phyloP scores from a whole-genome alignment of 2,329 filamentous ascomycete species.

The Dichotomopilus funicola region DNA sequence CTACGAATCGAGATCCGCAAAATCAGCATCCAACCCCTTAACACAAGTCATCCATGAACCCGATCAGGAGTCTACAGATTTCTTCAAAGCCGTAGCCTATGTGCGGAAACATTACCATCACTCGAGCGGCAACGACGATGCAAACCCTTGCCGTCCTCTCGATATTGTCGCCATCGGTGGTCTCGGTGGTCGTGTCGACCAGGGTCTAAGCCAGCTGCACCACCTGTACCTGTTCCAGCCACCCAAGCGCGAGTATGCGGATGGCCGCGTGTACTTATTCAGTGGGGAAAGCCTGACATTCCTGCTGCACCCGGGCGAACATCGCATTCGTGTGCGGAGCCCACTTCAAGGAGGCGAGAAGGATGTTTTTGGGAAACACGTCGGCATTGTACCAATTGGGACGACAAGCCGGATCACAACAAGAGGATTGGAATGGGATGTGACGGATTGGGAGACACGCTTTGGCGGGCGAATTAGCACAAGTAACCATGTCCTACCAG shows the following conservation, averaged over 20 bases:
- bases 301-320: constrained; percentile 62
- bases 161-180: constrained; percentile 80
- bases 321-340: constrained; percentile 57
- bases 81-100: constrained; percentile 70
- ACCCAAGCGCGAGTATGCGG: constrained; percentile 37
- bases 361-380: constrained; percentile 63
- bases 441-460: constrained; percentile 69
- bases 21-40: constrained; percentile 11
- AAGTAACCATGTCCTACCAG: constrained; percentile 66
- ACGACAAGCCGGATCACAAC: constrained; percentile 75
- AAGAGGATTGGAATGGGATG: constrained; percentile 83
- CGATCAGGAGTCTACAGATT: constrained; percentile 89
- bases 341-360: constrained; percentile 36
- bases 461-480: constrained; percentile 71
- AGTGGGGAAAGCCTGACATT: constrained; percentile 78
- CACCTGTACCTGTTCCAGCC: constrained; percentile 65
- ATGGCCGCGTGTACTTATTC: constrained; percentile 66
- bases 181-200: constrained; percentile 84
- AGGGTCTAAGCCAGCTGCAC: constrained; percentile 82
- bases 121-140: neutral
- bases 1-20: constrained; percentile 45
- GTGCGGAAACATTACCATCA: constrained; percentile 35
- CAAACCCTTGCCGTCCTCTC: constrained; percentile 21
- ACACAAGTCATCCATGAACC: constrained; percentile 59
- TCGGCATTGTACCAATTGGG: constrained; percentile 80